A percentile compares a stretch with the other conserved stretches of the same genome.
These are phyloP conservation scores for Hypoxylon trugodes DNA, from an alignment of 495 filamentous ascomycete genomes.

Conservation along the genomic window DNA sequence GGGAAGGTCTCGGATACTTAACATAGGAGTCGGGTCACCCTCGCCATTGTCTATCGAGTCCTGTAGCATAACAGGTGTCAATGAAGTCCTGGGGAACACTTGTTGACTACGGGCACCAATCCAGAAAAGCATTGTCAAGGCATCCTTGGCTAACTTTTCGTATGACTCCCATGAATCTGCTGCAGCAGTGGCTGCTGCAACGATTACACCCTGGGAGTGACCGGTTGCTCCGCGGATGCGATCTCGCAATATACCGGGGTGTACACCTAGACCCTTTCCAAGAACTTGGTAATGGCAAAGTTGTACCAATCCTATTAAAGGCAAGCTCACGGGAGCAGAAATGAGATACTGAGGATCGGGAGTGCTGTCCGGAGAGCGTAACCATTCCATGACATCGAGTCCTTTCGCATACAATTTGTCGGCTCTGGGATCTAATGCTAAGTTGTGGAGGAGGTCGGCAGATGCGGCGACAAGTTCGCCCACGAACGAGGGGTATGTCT, in stretches of 20 bases:
- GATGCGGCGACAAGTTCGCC: constrained; percentile 81
- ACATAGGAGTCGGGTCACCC: constrained; percentile 93
- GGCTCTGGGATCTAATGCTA: constrained; percentile 86
- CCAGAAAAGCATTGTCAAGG: constrained; percentile 97
- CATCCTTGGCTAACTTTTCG: constrained; percentile 74
- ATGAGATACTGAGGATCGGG: constrained; percentile 96
- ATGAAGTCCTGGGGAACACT: constrained; percentile 91
- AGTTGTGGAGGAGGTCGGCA: constrained; percentile 79
- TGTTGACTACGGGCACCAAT: constrained; percentile 99
- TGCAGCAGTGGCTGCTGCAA: constrained; percentile 90
- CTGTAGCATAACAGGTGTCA: constrained; percentile 90
- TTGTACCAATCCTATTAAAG: constrained; percentile 94
- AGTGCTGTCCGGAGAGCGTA: constrained; percentile 83
- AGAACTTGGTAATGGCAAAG: constrained; percentile 92
- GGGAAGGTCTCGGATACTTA: constrained; percentile 93
- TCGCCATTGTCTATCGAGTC: constrained; percentile 95
- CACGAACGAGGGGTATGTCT: constrained; percentile 88
- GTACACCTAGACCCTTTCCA: constrained; percentile 85
- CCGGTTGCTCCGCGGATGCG: constrained; percentile 87
- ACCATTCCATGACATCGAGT: constrained; percentile 91
- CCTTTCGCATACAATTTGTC: constrained; percentile 97
- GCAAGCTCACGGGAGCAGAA: constrained; percentile 95
- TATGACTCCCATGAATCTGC: constrained; percentile 91
- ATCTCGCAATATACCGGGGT: constrained; percentile 85
- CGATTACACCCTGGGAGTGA: constrained; percentile 95